Evolutionary conservation across 805 yeast genomes (phyloP), one percentile per base, ranked within the genome.

Genomic region (Yamadazyma olivae): DNA sequence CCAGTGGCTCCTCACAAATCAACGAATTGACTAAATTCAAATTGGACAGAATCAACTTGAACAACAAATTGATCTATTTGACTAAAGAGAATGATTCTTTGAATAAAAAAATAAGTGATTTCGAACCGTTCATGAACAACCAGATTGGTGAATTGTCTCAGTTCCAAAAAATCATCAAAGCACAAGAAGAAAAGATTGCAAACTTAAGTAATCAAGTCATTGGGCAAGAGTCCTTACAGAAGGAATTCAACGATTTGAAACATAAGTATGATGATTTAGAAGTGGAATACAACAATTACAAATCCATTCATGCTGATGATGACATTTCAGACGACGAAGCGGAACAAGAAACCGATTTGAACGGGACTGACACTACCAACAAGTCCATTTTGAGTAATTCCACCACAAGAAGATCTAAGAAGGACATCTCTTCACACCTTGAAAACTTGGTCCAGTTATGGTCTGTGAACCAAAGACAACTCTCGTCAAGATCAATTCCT

Each of bases 141-240:
- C 77, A 77, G 48, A 64, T 80, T 37, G 54, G 71, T 7, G 77
- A 78, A 37, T 59, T 80, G 22, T 61, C 68, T 9, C 67, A 67
- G 15, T 56, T 83, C 51, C 82, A 81, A 48, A 58, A 64, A 14
- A 51, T 83, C 17, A 69, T 83, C 19, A 70, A 74, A 45, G 56
- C 59, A 5, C 89, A 79, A 55, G 74, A 74, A 36, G 59, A 55
- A 3, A 58, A 67, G 43, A 68, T 80, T 28, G 60, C 57, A 2
- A 51, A 54, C 12, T 64, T 77, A 44, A 52, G 67, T 13, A 34
- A 42, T 3, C 68, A 70, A 41, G 56, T 79, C 1, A 59, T 57
- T 32, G 68, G 62, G 17, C 71, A 75, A 41, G 70, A 71, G 40
- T 55, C 47, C 4, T 59, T 73, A 40, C 67, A 68, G 36, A 66